A percentile compares a stretch with the other conserved stretches of the same genome.
These are phyloP conservation scores for Groenewaldozyma tartarivorans DNA, from an alignment of 805 yeast species.

Conservation along the genomic window DNA sequence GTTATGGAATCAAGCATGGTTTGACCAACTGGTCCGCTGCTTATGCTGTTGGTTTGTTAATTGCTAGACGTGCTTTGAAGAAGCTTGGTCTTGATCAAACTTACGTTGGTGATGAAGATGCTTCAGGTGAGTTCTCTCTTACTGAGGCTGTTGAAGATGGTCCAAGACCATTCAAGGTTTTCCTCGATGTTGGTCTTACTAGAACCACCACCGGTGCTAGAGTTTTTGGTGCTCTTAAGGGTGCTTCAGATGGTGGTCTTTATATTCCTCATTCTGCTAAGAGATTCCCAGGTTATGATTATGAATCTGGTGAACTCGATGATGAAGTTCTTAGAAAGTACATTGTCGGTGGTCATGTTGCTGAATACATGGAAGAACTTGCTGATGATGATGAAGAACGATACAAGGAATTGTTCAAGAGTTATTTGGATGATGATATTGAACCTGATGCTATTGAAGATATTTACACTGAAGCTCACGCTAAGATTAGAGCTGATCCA, in stretches of 20 bases:
- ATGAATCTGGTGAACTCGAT: conserved; percentile 96
- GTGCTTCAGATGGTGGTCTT: conserved; percentile 99
- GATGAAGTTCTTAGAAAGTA: conserved; percentile 95
- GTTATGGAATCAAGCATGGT: conserved; percentile 96
- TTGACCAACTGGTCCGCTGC: conserved; percentile 99
- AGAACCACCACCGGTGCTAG: conserved; percentile 99
- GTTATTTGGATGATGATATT: conserved; percentile 92
- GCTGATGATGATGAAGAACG: conserved; percentile 99
- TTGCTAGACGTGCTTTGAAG: conserved; percentile 98
- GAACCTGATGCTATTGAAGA: conserved; percentile 97
- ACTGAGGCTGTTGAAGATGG: conserved; percentile 99
- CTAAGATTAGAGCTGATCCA: conserved; percentile 94
- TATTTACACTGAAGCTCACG: conserved; percentile 89
- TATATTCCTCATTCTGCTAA: conserved; percentile 98
- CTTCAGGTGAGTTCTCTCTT: conserved; percentile 96
- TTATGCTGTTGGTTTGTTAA: conserved; percentile 95
- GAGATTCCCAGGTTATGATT: conserved; percentile 99
- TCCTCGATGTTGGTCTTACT: conserved; percentile 97
- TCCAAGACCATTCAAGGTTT: conserved; percentile 99
- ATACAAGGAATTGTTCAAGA: conserved; percentile 91
- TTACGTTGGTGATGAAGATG: conserved; percentile 98
- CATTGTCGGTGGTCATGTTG: conserved; percentile 99
- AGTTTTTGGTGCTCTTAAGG: conserved; percentile 98
- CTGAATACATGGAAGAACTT: conserved; percentile 99
- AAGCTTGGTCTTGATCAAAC: conserved; percentile 98